These are phyloP conservation scores for Harrya chromipes DNA, from an alignment of 768 basidiomycete species.

Conservation along the genomic window DNA sequence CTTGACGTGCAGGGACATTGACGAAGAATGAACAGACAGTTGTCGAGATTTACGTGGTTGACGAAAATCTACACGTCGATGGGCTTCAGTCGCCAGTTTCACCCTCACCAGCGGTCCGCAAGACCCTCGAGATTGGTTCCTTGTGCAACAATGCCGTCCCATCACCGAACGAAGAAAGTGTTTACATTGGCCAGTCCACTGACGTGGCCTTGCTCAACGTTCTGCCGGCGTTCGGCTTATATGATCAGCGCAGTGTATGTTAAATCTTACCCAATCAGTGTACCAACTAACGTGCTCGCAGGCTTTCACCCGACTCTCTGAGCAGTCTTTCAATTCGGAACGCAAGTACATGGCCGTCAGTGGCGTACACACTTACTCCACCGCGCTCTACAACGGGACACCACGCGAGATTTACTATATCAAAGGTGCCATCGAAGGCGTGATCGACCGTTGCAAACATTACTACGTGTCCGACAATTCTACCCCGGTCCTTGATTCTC, in stretches of 20 bases:
- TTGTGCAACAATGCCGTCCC: conserved; percentile 86
- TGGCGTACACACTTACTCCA: conserved; percentile 52
- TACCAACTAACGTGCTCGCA: conserved; percentile 25
- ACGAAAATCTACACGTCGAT: conserved; percentile 72
- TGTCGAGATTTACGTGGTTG: conserved; percentile 82
- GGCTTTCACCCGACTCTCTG: conserved; percentile 69
- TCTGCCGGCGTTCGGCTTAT: conserved; percentile 58
- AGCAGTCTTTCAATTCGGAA: conserved; percentile 91
- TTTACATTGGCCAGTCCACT: conserved; percentile 83
- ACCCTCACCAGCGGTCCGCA: conserved; percentile 65
- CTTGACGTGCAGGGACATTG: conserved; percentile 58
- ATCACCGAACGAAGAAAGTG: conserved; percentile 61
- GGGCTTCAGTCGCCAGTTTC: conserved; percentile 38
- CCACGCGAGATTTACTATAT: conserved; percentile 81
- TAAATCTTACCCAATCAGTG: neutral
- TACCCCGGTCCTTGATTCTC: conserved; percentile 71
- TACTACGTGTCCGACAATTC: conserved; percentile 91
- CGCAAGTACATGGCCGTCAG: conserved; percentile 91
- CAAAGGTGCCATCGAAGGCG: conserved; percentile 88
- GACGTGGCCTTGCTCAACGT: conserved; percentile 91
- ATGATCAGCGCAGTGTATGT: conserved; percentile 71
- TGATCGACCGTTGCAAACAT: conserved; percentile 82
- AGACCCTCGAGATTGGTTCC: conserved; percentile 77
- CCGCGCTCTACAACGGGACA: conserved; percentile 27
- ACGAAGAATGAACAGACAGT: conserved; percentile 98